phyloP scores from a whole-genome alignment of 2,329 filamentous ascomycete species.

The Fusarium sterilihyphosum region DNA sequence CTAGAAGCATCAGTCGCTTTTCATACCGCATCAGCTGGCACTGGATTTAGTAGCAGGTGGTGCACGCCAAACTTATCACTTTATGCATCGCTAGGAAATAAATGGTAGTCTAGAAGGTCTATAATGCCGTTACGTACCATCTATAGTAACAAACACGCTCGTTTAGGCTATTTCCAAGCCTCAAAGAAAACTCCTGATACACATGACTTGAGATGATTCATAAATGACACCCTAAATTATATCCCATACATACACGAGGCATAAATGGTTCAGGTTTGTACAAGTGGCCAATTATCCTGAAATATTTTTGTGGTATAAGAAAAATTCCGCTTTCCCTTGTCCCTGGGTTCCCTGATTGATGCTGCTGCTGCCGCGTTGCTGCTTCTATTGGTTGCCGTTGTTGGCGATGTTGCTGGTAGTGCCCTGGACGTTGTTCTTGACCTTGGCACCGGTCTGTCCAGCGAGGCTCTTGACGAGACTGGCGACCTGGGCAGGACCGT shows the following conservation, averaged over 20 bases:
- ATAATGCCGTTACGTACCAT: conserved; percentile 26
- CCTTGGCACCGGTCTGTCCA: conserved; percentile 54
- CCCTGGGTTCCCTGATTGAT: conserved; percentile 5
- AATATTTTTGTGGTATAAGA: conserved; percentile 28
- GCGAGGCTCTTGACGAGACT: conserved; percentile 66
- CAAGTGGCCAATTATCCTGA: conserved; percentile 39
- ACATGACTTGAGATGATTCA: conserved; percentile 15
- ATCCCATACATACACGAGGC: conserved; percentile 37
- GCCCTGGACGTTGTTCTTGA: conserved; percentile 52
- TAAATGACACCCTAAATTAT: conserved; percentile 34
- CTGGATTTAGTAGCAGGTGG: no score
- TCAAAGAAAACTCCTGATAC: conserved; percentile 20
- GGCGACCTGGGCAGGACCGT: conserved; percentile 49
- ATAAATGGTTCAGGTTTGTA: conserved; percentile 34
- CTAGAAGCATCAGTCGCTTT: not conserved
- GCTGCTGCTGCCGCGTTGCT: conserved; percentile 3
- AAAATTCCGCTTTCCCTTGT: conserved; percentile 29
- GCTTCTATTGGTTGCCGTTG: conserved; percentile 57
- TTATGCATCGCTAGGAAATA: not conserved
- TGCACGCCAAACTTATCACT: not conserved
- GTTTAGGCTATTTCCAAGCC: not conserved
- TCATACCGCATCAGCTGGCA: not conserved
- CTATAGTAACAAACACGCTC: conserved; percentile 22
- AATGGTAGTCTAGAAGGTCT: conserved; percentile 15
- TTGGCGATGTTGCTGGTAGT: conserved; percentile 67